phyloP scores from a whole-genome alignment of 2,329 filamentous ascomycete genomes.

The Fusarium neocosmosporiellum region DNA sequence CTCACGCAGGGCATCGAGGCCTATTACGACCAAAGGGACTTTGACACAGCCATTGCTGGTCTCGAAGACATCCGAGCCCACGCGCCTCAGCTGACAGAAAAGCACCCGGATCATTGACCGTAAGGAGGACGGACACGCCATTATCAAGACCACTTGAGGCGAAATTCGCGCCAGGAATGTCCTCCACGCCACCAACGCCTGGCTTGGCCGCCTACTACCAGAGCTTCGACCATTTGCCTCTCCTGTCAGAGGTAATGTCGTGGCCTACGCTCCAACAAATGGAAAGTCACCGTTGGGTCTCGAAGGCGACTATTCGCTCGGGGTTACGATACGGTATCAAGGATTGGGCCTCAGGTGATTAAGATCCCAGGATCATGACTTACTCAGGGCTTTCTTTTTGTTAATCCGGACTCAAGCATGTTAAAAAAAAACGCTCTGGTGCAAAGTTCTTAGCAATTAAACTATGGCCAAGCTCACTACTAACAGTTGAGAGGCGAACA shows the following conservation, averaged over 20 bases:
- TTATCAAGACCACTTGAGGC: background rate
- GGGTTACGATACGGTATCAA: background rate
- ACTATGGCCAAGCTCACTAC: too few species aligned
- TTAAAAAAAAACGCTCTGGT: too few species aligned
- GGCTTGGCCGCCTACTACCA: background rate
- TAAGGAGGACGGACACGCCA: background rate
- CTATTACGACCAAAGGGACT: constrained; percentile 16
- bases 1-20: constrained; percentile 13
- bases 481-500: background rate
- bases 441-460: too few species aligned
- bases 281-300: background rate
- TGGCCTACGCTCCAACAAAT: background rate
- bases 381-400: too few species aligned
- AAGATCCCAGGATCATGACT: too few species aligned
- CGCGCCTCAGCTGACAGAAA: constrained; percentile 26
- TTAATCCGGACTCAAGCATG: too few species aligned
- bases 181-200: background rate
- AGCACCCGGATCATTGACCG: constrained; percentile 5
- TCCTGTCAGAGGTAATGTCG: background rate
- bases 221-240: background rate
- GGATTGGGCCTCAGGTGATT: too few species aligned
- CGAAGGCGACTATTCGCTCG: background rate
- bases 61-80: constrained; percentile 33
- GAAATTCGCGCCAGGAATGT: background rate
- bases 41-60: constrained; percentile 23